Evolutionary conservation across 1,284 basidiomycete species (phyloP), one percentile per base, ranked within the genome.

Genomic region (Megacollybia platyphylla): DNA sequence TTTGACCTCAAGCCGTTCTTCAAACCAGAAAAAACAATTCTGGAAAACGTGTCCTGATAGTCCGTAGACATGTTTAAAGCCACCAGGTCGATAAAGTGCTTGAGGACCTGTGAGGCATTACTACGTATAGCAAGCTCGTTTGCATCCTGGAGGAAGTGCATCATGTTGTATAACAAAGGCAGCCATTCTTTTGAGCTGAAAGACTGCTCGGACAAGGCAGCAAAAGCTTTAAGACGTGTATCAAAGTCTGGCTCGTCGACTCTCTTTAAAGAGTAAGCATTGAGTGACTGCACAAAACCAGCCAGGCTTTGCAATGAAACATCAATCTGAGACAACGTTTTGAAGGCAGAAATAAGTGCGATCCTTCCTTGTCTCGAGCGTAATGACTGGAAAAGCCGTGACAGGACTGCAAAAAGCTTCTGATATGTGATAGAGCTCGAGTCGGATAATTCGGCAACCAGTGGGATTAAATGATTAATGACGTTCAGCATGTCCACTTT

Each of bases 191-290:
- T 57, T 10, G 65, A 52, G 0, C 74, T 66, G 2, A 90, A 55
- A 0, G 64, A 57, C 39, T 54, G 46, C 42, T 85, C 83, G 58
- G 90, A 94, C 42, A 99, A 64, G 7, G 56, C 59, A 3, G 76
- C 71, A 58, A 91, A 97, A 0, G 89, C 92, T 1, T 63, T 59
- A 10, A 98, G 67, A 2, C 94, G 84, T 37, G 76, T 73, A 49
- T 97, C 89, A 53, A 97, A 97, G 58, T 98, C 90, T 1, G 91
- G 87, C 57, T 98, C 92, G 42, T 96, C 91, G 31, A 94, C 60
- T 10, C 90, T 74, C 51, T 76, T 84, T 1, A 60, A 62, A 1
- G 90, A 93, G 59, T 82, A 97, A 0, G 93, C 79, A 54, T 98
- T 98, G 47, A 98, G 71, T 1, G 76, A 74, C 8, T 71, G 70